A percentile compares a stretch with the other conserved stretches of the same genome.
Evolutionary conservation across 2,329 filamentous ascomycete species (phyloP).

Genomic region (Ophiostoma pallidulum): DNA sequence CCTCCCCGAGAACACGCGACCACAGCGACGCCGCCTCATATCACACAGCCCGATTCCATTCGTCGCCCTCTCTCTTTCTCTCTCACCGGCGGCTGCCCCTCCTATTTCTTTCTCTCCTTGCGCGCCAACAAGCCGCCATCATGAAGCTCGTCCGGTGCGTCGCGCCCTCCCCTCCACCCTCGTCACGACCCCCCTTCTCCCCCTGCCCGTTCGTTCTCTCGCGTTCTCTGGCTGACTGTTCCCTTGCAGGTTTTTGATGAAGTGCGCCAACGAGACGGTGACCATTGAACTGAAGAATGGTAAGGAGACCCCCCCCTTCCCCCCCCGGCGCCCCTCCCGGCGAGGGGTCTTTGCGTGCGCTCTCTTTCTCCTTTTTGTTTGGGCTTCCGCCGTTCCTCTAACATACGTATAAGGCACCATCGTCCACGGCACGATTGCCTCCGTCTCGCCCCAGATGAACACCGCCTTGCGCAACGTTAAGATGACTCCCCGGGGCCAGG

Average conservation of each 20-base stretch:
- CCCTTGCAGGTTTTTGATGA: constrained; percentile 81
- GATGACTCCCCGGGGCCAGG: constrained; percentile 85
- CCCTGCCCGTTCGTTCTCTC: too few species aligned
- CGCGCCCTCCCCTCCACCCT: neutral
- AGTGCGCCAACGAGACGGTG: constrained; percentile 97
- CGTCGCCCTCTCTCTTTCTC: neutral
- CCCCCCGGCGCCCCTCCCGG: constrained; percentile 1
- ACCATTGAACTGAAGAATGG: constrained; percentile 98
- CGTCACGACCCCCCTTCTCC: constrained; percentile 11
- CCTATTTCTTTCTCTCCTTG: neutral
- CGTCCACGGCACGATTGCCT: constrained; percentile 91
- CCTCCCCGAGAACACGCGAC: neutral
- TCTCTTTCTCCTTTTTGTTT: neutral
- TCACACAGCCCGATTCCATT: neutral
- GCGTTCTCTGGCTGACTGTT: constrained; percentile 13
- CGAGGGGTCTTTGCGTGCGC: too few species aligned
- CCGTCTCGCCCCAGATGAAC: constrained; percentile 98
- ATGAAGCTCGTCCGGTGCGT: constrained; percentile 97
- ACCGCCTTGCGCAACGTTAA: constrained; percentile 91
- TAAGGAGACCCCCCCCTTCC: constrained; percentile 28
- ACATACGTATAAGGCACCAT: constrained; percentile 69
- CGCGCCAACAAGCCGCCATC: constrained; percentile 30
- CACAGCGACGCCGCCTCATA: neutral
- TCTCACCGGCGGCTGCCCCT: neutral
- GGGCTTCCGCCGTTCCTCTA: neutral